Conservation (phyloP, 1,284 basidiomycete species). For the Puccinia novopanici region DNA sequence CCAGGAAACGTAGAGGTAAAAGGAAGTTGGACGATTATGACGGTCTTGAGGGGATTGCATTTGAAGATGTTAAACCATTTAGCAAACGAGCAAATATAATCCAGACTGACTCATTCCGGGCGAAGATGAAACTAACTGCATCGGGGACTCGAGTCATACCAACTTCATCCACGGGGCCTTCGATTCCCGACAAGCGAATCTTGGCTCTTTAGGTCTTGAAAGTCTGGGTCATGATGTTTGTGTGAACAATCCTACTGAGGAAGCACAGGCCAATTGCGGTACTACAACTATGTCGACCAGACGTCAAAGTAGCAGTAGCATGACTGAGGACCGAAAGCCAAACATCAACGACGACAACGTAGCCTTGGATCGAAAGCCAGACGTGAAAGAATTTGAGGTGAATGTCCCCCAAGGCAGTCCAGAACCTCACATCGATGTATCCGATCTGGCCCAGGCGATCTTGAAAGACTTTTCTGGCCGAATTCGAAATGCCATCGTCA, state of each 20-base stretch:
- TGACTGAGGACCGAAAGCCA: too few species aligned
- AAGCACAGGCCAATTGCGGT: not conserved
- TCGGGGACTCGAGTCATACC: not conserved
- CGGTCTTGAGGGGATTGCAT: not conserved
- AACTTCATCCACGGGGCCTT: not conserved
- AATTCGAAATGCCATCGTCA: not conserved
- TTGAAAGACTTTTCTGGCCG: conserved; percentile 4
- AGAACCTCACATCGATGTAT: not conserved
- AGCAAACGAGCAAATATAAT: conserved; percentile 9
- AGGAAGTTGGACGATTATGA: conserved; percentile 2
- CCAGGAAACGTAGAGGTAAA: not conserved
- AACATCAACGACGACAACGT: not conserved
- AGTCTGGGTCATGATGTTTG: too few species aligned
- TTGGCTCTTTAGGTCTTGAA: too few species aligned
- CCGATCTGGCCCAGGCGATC: not conserved
- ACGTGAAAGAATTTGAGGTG: not conserved
- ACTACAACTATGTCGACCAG: not conserved
- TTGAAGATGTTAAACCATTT: not conserved
- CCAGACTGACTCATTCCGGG: not conserved
- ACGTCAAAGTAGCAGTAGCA: not conserved
- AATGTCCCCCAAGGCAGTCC: too few species aligned
- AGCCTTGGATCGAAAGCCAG: not conserved
- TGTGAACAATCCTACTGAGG: too few species aligned
- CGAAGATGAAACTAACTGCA: not conserved
- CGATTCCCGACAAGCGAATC: too few species aligned